Conservation (phyloP, 305 asterid genomes). For the Solanum chacoense region DNA sequence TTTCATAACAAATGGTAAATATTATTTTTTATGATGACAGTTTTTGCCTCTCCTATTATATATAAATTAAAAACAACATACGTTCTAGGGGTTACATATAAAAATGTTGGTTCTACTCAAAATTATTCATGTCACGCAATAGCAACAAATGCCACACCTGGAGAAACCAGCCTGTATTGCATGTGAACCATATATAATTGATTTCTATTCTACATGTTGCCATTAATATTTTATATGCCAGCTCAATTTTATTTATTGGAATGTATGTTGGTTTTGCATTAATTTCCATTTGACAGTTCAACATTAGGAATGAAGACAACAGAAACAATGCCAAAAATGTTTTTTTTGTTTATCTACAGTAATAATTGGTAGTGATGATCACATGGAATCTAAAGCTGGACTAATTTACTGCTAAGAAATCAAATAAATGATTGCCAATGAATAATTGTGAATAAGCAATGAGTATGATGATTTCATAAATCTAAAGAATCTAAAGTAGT, state of each 20-base stretch:
- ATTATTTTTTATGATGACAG: background rate
- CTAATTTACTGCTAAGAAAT: background rate
- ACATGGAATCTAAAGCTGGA: background rate
- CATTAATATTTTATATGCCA: background rate
- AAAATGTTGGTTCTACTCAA: background rate
- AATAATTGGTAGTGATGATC: background rate
- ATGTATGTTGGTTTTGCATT: background rate
- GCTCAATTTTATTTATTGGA: background rate
- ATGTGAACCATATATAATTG: background rate
- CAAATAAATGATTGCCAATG: background rate
- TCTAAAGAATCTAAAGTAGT: background rate
- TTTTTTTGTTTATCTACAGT: background rate
- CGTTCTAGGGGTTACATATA: background rate
- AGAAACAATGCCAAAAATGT: background rate
- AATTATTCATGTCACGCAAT: background rate
- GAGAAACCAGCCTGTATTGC: background rate
- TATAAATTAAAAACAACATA: too few species aligned
- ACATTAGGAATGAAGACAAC: background rate
- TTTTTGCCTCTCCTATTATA: background rate
- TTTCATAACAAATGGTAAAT: background rate
- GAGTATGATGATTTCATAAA: background rate
- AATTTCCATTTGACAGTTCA: background rate
- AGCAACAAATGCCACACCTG: background rate
- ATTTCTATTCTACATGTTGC: background rate
- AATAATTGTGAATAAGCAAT: background rate